Evolutionary conservation across 1,284 basidiomycete genomes (phyloP).

Genomic region (Leccinum pachyderme): DNA sequence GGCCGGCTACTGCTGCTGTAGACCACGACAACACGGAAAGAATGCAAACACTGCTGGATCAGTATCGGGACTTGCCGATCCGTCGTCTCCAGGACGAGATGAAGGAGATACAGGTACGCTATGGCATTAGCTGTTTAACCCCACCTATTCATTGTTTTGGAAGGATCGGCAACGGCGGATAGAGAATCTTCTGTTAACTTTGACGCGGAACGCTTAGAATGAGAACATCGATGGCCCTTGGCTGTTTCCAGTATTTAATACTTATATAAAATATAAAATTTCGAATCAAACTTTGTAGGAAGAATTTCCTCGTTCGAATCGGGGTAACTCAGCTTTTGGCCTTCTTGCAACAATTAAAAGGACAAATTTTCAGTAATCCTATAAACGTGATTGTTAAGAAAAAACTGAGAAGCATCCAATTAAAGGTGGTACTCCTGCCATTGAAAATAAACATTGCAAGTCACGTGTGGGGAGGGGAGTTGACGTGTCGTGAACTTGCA

Average conservation of each 20-base stretch:
- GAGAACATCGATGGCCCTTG: not conserved
- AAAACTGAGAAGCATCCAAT: too few species aligned
- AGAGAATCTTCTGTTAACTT: conserved; percentile 59
- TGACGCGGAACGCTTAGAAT: conserved; percentile 49
- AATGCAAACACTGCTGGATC: conserved; percentile 61
- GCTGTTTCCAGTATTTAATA: not conserved
- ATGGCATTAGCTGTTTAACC: not conserved
- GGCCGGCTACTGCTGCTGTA: conserved; percentile 19
- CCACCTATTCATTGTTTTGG: conserved; percentile 3
- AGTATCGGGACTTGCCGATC: conserved; percentile 60
- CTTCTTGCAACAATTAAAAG: too few species aligned
- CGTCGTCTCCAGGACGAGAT: conserved; percentile 70
- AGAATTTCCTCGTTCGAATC: too few species aligned
- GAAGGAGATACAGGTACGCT: conserved; percentile 68
- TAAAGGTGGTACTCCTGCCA: too few species aligned
- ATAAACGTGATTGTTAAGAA: too few species aligned
- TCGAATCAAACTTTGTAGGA: too few species aligned
- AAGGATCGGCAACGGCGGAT: conserved; percentile 79
- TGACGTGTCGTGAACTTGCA: not conserved
- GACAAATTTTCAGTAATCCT: too few species aligned
- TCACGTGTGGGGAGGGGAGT: conserved; percentile 15
- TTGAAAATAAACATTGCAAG: not conserved
- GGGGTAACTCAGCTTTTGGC: too few species aligned
- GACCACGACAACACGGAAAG: conserved; percentile 46
- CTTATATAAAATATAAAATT: too few species aligned